Conservation (phyloP, 139 green algal species). For the Tetratostichococcus sp. region DNA sequence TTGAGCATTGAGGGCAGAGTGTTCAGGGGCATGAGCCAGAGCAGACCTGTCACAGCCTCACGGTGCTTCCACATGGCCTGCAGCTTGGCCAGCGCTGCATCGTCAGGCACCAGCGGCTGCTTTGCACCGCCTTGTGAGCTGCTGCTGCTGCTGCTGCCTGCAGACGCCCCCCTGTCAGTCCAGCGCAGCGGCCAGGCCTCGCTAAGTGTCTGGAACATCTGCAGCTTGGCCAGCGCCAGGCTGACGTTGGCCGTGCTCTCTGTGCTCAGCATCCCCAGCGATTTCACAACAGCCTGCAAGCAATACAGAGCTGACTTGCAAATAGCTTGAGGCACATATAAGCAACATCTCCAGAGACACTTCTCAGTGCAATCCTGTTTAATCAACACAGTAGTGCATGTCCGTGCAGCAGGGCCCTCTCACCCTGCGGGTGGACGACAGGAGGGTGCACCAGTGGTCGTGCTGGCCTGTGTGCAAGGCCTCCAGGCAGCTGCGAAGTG, state of each 20-base stretch:
- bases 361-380: no score
- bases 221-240: slow-evolving; percentile 54
- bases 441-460: slow-evolving; percentile 25
- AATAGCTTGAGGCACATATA: no score
- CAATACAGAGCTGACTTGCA: no score
- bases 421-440: slow-evolving; percentile 14
- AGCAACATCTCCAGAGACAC: no score
- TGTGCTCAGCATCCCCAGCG: slow-evolving; percentile 25
- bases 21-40: no score
- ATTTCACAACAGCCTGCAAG: slow-evolving; percentile 6
- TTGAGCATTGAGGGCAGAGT: no score
- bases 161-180: neutral
- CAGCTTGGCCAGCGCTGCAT: neutral
- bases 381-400: no score
- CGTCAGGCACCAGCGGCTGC: neutral
- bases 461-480: slow-evolving; percentile 32
- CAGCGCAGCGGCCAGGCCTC: slow-evolving; percentile 35
- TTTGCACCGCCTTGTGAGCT: no score
- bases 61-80: neutral
- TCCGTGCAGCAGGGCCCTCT: no score
- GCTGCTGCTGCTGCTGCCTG: neutral
- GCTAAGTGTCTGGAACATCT: slow-evolving; percentile 49
- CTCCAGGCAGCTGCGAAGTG: slow-evolving; percentile 2
- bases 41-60: neutral
- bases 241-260: slow-evolving; percentile 42